phyloP scores from a whole-genome alignment of 2,329 filamentous ascomycete genomes.

The Arachnomyces sp. region DNA sequence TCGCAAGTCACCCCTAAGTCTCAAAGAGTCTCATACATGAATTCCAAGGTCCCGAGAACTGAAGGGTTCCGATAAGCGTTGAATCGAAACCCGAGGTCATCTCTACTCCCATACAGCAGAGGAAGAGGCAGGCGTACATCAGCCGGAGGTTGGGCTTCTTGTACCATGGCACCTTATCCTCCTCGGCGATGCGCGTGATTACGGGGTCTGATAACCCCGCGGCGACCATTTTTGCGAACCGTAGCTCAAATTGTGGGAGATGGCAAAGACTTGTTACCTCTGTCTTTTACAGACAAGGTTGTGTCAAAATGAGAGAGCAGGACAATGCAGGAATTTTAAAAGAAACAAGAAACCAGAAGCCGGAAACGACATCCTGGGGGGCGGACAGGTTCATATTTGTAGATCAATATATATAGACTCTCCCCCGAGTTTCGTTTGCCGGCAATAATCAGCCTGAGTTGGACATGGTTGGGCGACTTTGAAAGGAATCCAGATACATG shows the following conservation, averaged over 20 bases:
- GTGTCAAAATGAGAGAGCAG: not conserved
- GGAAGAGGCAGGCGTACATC: constrained; percentile 53
- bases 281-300: not conserved
- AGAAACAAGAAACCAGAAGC: not conserved
- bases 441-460: not conserved
- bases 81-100: constrained; percentile 55
- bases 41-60: constrained; percentile 33
- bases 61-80: constrained; percentile 41
- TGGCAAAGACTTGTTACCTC: not conserved
- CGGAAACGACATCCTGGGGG: not conserved
- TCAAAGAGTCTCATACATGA: constrained; percentile 21
- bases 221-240: not conserved
- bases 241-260: not conserved
- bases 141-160: constrained; percentile 52
- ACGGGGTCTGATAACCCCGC: constrained; percentile 2
- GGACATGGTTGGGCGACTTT: not conserved
- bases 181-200: constrained; percentile 1
- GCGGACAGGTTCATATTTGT: no score
- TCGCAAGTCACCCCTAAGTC: constrained; percentile 1
- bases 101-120: constrained; percentile 56
- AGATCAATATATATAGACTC: not conserved
- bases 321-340: not conserved
- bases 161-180: constrained; percentile 38
- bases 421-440: not conserved
- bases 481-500: not conserved